Evolutionary conservation across 768 basidiomycete species (phyloP).

Genomic region (Pleurotus sapidus): DNA sequence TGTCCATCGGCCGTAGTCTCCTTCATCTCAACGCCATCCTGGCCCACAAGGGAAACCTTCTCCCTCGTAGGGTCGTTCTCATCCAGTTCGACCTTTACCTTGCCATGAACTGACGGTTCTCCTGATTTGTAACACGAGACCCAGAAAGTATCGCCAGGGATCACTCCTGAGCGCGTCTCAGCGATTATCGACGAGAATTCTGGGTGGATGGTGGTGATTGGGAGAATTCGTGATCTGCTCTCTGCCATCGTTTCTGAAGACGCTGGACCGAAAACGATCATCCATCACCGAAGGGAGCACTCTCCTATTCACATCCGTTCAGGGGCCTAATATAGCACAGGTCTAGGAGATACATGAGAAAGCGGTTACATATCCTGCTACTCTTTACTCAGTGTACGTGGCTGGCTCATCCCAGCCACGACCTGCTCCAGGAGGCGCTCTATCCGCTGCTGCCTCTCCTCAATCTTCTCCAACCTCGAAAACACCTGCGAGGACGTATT

Average conservation of each 20-base stretch:
- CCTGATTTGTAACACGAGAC: conserved; percentile 64
- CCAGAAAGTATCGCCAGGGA: conserved; percentile 67
- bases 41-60: conserved; percentile 34
- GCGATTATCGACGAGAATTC: conserved; percentile 57
- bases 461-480: conserved; percentile 31
- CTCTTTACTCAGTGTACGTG: conserved; percentile 9
- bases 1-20: conserved; percentile 10
- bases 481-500: neutral
- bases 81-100: conserved; percentile 51
- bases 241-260: no score
- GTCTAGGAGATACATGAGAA: no score
- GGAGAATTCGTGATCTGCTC: conserved; percentile 24
- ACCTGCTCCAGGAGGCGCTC: conserved; percentile 40
- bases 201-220: conserved; percentile 58
- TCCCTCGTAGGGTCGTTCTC: conserved; percentile 51
- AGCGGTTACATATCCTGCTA: neutral
- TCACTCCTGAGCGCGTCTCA: conserved; percentile 58
- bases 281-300: no score
- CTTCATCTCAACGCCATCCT: neutral
- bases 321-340: no score
- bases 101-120: conserved; percentile 60
- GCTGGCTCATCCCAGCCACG: conserved; percentile 11
- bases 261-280: no score
- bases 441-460: conserved; percentile 44
- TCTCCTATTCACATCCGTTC: no score